Conservation (phyloP, 2,329 filamentous ascomycete species). For the Phialemoniopsis sp. region DNA sequence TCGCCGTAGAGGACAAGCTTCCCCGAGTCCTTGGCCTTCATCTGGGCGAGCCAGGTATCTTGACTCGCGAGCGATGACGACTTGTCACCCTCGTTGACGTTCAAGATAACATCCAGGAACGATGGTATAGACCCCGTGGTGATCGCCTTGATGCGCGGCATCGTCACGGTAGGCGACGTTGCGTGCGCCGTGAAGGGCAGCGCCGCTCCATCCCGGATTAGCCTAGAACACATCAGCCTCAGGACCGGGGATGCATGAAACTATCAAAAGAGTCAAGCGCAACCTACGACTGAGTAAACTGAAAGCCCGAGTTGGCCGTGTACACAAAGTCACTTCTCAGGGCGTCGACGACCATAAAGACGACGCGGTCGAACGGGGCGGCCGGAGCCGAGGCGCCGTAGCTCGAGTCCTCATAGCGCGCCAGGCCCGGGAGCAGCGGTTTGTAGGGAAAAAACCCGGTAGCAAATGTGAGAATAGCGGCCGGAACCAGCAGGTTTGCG, state of each 20-base stretch:
- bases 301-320: conserved; percentile 72
- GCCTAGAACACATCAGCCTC: conserved; percentile 38
- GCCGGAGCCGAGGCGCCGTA: conserved; percentile 50
- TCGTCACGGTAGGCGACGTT: conserved; percentile 94
- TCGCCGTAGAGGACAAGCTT: conserved; percentile 94
- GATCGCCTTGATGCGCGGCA: conserved; percentile 95
- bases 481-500: conserved; percentile 74
- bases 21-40: conserved; percentile 67
- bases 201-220: conserved; percentile 79
- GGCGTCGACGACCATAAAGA: conserved; percentile 98
- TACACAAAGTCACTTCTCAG: conserved; percentile 95
- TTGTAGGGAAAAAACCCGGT: conserved; percentile 98
- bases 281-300: conserved; percentile 78
- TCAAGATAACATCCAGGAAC: conserved; percentile 94
- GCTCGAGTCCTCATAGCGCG: conserved; percentile 55
- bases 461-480: conserved; percentile 74
- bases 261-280: too few relatives aligned
- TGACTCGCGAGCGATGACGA: conserved; percentile 82
- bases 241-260: too few relatives aligned
- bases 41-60: conserved; percentile 94
- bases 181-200: conserved; percentile 95
- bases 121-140: conserved; percentile 98
- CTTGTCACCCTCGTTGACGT: conserved; percentile 91
- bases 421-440: conserved; percentile 82
- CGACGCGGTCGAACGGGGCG: conserved; percentile 78